Percentiles rank a stretch among this genome's conserved stretches.
phyloP scores from a whole-genome alignment of 768 basidiomycete genomes.

The Exsudoporus frostii region DNA sequence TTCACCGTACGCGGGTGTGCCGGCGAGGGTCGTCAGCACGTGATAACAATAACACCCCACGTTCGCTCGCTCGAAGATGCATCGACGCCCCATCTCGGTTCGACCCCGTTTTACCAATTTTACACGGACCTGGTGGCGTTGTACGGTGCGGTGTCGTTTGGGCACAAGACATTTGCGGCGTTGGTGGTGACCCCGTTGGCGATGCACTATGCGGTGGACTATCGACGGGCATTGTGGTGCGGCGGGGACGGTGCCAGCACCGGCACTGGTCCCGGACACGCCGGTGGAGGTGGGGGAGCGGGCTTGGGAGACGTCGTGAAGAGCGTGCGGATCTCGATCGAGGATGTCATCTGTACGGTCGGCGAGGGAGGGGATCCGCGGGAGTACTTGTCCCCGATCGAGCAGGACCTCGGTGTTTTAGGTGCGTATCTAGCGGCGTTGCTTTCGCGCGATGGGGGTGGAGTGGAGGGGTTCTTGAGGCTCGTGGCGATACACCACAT shows the following conservation, averaged over 20 bases:
- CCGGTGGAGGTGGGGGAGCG: neutral
- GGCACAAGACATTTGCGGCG: constrained; percentile 68
- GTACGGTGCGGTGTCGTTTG: constrained; percentile 91
- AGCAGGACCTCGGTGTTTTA: constrained; percentile 58
- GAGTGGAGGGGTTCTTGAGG: constrained; percentile 55
- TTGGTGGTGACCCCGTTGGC: constrained; percentile 76
- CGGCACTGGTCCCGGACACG: neutral
- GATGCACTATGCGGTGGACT: constrained; percentile 77
- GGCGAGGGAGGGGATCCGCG: constrained; percentile 35
- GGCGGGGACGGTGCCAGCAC: constrained; percentile 49
- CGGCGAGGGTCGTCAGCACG: neutral
- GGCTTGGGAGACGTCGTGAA: constrained; percentile 36
- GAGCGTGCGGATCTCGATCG: constrained; percentile 51
- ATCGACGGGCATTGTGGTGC: constrained; percentile 78
- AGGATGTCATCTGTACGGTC: constrained; percentile 42
- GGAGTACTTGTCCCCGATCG: constrained; percentile 72
- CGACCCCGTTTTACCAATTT: constrained; percentile 84
- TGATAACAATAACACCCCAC: constrained; percentile 12
- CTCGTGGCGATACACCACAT: constrained; percentile 77
- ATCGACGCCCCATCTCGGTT: constrained; percentile 57
- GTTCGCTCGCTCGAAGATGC: constrained; percentile 46
- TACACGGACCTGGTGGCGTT: constrained; percentile 88
- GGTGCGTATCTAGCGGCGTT: constrained; percentile 57
- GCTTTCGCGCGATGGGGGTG: constrained; percentile 29
- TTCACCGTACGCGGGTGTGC: constrained; percentile 36